Evolutionary conservation across 345 rosid species (phyloP).

Genomic region (Eutrema japonicum): DNA sequence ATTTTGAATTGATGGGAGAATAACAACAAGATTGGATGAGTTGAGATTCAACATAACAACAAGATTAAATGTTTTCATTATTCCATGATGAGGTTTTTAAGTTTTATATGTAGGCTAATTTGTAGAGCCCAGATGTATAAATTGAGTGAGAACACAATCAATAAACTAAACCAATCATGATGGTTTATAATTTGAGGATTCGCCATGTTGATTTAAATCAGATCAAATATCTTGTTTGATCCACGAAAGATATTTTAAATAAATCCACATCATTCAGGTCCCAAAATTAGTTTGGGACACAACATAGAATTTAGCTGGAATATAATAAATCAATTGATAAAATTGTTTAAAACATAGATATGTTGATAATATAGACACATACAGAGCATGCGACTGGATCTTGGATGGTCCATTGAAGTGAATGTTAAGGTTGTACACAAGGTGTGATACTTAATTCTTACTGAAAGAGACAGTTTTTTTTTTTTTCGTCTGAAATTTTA

Average conservation of each 20-base stretch:
- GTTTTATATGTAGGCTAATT: neutral
- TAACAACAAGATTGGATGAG: neutral
- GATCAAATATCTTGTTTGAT: neutral
- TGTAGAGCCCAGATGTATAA: neutral
- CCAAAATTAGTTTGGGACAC: neutral
- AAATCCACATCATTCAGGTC: neutral
- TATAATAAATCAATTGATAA: neutral
- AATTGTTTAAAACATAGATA: neutral
- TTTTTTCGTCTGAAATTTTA: too few relatives aligned
- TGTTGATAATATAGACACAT: neutral
- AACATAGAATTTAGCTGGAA: neutral
- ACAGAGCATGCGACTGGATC: conserved; percentile 8
- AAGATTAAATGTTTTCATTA: neutral
- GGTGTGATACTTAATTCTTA: neutral
- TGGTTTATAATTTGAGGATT: neutral
- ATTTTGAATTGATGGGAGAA: neutral
- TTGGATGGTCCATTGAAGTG: conserved; percentile 6
- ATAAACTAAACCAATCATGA: neutral
- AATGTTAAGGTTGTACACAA: conserved; percentile 8
- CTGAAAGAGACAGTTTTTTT: neutral
- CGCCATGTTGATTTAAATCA: neutral
- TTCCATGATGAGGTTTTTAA: neutral
- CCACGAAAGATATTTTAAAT: neutral
- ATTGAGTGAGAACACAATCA: neutral
- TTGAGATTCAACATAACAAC: neutral